Evolutionary conservation across 129 eudicot species (phyloP).

Genomic region (Helianthus annuus): DNA sequence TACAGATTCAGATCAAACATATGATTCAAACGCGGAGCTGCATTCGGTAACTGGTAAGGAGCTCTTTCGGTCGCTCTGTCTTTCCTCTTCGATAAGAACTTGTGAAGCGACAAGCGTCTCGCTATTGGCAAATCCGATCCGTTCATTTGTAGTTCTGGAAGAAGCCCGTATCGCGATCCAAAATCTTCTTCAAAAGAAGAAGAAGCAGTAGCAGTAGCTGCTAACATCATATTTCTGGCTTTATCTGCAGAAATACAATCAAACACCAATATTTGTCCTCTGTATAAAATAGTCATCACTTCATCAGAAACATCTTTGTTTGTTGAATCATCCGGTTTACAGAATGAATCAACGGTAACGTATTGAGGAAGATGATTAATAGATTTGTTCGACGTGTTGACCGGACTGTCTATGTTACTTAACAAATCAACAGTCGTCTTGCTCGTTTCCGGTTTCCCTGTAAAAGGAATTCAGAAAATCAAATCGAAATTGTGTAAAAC

Average conservation of each 20-base stretch:
- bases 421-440: conserved; percentile 29
- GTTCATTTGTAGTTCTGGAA: neutral
- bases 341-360: conserved; percentile 3
- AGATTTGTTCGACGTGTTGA: neutral
- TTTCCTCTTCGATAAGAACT: conserved; percentile 65
- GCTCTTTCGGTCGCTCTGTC: conserved; percentile 51
- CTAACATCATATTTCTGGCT: conserved; percentile 42
- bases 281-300: conserved; percentile 63
- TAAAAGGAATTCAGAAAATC: neutral
- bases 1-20: conserved; percentile 51
- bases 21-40: conserved; percentile 12
- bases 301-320: conserved; percentile 23
- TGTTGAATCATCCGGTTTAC: neutral
- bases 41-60: conserved; percentile 37
- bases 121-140: conserved; percentile 58
- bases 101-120: conserved; percentile 59
- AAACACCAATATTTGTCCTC: conserved; percentile 62
- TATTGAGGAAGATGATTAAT: conserved; percentile 29
- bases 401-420: conserved; percentile 27
- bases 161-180: neutral
- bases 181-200: neutral
- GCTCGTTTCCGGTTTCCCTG: conserved; percentile 28
- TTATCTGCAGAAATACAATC: conserved; percentile 49
- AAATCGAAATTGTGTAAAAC: too few species aligned
- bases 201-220: conserved; percentile 32